Base-by-base conservation (phyloP, 2,329 filamentous ascomycete genomes). In the Gnomoniopsis sp. region DNA sequence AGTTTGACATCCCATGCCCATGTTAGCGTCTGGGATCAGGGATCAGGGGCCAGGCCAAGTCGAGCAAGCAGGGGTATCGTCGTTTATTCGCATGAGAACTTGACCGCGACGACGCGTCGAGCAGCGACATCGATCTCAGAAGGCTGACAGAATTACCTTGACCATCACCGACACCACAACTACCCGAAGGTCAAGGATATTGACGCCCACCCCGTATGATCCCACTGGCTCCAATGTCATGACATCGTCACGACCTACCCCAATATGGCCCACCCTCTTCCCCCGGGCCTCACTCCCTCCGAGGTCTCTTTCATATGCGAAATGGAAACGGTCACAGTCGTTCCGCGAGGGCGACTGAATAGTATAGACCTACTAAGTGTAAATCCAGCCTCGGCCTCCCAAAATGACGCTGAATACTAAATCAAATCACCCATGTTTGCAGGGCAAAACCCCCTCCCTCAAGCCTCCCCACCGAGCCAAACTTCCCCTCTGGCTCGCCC, bases 271-370 rank as follows among this genome's bases (percentile, higher is more conserved):
- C 71, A 80, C 52, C 78, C 80, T 33, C 71, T 83, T 15, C 79
- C 79, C 4, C 67, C 73, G 53, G 80, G 77, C 73, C 82, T 97
- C 48, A 88, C 90, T 67, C 91, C 95, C 60, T 81, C 90, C 64
- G 95, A 99, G 77, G 89, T 96, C 49, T 90, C 92, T 53, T 99
- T 98, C 70, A 79, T 98, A 30, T 96, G 93, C 74, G 95, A 99
- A 77, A 98, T 97, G 92, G 93, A 98, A 77, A 85, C 91, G 68
- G 89, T 99, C 57, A 97, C 93, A 0, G 84, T 99, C 22, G 86
- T 98, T 52, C 95, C 95, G 38, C 90, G 95, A 55, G 93, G 98
- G 73, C 85, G 90, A 64, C 86, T 99, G 55, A 92, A 97, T 65
- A 86, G 85, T 65, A 89, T 99, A 63, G 82, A 90, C 67, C 83